These are phyloP conservation scores for Kuraishia molischiana DNA, from an alignment of 805 yeast genomes.

Conservation along the genomic window DNA sequence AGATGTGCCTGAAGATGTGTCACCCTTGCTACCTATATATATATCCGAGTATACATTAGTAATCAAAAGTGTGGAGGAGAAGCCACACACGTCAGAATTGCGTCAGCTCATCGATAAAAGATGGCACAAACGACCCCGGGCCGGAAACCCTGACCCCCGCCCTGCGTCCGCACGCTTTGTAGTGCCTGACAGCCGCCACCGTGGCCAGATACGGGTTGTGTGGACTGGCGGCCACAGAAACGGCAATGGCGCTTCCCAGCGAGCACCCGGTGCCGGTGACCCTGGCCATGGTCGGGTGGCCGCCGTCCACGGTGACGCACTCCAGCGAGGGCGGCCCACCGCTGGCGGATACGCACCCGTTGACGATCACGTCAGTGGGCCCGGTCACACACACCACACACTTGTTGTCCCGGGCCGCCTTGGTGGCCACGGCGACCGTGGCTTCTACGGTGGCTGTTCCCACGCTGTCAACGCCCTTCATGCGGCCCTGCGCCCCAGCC, in stretches of 20 bases:
- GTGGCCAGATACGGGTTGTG: constrained; percentile 34
- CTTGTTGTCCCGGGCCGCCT: constrained; percentile 39
- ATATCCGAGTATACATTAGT: no score
- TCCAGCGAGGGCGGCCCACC: neutral
- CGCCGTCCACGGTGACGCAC: constrained; percentile 33
- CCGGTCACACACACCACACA: constrained; percentile 72
- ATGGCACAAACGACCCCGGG: constrained; percentile 44
- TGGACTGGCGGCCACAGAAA: constrained; percentile 38
- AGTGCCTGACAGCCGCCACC: constrained; percentile 42
- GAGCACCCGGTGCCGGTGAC: constrained; percentile 84
- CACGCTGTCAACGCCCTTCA: constrained; percentile 68
- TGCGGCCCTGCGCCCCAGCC: constrained; percentile 37
- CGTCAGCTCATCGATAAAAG: constrained; percentile 34
- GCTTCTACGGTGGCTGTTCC: constrained; percentile 10
- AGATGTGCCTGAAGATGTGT: no score
- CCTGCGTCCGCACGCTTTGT: constrained; percentile 49
- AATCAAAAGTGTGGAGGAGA: no score
- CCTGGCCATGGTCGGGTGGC: constrained; percentile 49
- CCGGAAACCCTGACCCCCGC: constrained; percentile 37
- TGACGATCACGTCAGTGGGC: constrained; percentile 36
- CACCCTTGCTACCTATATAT: no score
- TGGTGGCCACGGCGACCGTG: constrained; percentile 30
- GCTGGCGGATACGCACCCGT: constrained; percentile 24
- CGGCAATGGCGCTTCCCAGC: constrained; percentile 61
- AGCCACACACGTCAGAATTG: no score